Evolutionary conservation across 2,329 filamentous ascomycete genomes (phyloP).

Genomic region (Penicillium brasilianum): DNA sequence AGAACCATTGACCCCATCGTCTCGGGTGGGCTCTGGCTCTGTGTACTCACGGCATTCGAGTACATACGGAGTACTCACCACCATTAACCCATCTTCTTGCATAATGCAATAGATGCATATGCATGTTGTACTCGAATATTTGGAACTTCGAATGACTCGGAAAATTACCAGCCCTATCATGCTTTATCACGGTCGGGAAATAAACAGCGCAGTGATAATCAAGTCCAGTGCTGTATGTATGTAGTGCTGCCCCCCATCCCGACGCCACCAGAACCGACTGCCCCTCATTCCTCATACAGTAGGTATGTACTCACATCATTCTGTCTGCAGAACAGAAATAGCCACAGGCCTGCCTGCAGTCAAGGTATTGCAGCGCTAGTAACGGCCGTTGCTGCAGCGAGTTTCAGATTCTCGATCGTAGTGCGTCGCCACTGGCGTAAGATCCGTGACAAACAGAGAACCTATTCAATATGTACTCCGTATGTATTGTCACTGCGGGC

Average conservation of each 20-base stretch:
- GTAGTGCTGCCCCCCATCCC: constrained; percentile 1
- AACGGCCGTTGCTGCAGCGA: constrained; percentile 9
- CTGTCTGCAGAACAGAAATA: constrained; percentile 13
- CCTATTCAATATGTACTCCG: too few relatives aligned
- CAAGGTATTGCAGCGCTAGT: background rate
- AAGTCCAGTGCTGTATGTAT: background rate
- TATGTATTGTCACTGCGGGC: too few relatives aligned
- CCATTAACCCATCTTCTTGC: too few relatives aligned
- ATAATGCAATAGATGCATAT: background rate
- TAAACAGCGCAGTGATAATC: background rate
- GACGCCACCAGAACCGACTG: background rate
- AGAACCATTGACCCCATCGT: too few relatives aligned
- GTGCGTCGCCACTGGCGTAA: background rate
- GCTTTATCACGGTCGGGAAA: background rate
- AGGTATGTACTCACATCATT: background rate
- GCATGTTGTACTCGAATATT: background rate
- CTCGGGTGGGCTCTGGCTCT: too few relatives aligned
- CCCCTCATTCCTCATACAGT: background rate
- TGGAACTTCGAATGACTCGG: background rate
- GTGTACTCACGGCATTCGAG: too few relatives aligned
- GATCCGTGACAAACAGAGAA: too few relatives aligned
- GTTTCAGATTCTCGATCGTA: constrained; percentile 14
- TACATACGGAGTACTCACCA: too few relatives aligned
- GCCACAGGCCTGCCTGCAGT: constrained; percentile 10
- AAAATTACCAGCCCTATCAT: background rate